A percentile compares a stretch with the other conserved stretches of the same genome.
Conservation (phyloP, 2,329 filamentous ascomycete species). For the Mollisia scopiformis region DNA sequence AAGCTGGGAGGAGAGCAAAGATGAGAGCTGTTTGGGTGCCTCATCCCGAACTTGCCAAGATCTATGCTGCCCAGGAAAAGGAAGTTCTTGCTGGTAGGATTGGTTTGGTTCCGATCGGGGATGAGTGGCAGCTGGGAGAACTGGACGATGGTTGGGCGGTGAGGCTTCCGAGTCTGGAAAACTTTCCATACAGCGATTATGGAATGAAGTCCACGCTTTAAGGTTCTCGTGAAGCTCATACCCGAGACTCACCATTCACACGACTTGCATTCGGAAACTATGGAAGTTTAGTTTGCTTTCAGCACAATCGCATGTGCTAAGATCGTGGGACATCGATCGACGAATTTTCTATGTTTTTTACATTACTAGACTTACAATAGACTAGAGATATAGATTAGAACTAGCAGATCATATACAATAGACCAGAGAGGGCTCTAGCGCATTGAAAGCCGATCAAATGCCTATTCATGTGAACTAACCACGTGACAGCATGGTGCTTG, state of each 20-base stretch:
- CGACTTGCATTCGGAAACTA: no score
- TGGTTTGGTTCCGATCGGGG: conserved; percentile 40
- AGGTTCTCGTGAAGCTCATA: neutral
- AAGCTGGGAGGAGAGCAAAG: conserved; percentile 84
- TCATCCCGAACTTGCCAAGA: conserved; percentile 75
- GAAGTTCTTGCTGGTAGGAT: conserved; percentile 75
- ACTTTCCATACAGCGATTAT: conserved; percentile 43
- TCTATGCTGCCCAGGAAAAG: conserved; percentile 74
- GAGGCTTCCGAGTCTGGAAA: conserved; percentile 39
- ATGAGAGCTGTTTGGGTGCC: conserved; percentile 96
- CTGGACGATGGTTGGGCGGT: conserved; percentile 44
- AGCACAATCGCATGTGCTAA: neutral
- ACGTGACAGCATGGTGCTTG: neutral
- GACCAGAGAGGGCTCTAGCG: neutral
- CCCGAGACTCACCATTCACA: no score
- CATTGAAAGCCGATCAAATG: neutral
- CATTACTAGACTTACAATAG: neutral
- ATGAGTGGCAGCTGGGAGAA: conserved; percentile 50
- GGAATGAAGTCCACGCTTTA: conserved; percentile 13
- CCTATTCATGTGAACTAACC: neutral
- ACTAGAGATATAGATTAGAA: neutral
- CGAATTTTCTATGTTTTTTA: no score
- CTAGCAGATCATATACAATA: neutral
- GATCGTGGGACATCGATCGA: no score
- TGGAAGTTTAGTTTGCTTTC: no score